A percentile compares a stretch with the other conserved stretches of the same genome.
phyloP scores from a whole-genome alignment of 768 basidiomycete genomes.

The Russula abietina region DNA sequence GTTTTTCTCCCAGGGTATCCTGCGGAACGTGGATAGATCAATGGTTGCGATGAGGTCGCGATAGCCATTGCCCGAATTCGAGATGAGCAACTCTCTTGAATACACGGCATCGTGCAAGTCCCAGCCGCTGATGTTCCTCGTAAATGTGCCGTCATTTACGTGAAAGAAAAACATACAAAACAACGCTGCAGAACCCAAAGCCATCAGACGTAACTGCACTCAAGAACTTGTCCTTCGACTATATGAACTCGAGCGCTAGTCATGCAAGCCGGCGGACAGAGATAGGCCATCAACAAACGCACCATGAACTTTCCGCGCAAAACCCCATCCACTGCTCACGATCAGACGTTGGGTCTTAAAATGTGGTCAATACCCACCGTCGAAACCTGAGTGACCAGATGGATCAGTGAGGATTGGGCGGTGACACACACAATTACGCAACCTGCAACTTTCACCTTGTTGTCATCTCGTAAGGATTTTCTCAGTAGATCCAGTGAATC shows the following conservation, averaged over 20 bases:
- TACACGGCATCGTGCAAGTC: constrained; percentile 89
- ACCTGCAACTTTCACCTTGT: constrained; percentile 94
- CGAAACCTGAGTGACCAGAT: constrained; percentile 46
- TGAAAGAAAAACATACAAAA: constrained; percentile 55
- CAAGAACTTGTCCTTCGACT: constrained; percentile 91
- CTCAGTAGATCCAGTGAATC: constrained; percentile 53
- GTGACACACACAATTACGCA: constrained; percentile 32
- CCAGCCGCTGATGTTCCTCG: constrained; percentile 57
- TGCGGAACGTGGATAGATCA: constrained; percentile 80
- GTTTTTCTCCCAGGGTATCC: constrained; percentile 87
- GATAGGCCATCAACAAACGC: constrained; percentile 17
- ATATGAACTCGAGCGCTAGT: constrained; percentile 19
- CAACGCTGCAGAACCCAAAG: constrained; percentile 90
- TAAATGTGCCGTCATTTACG: constrained; percentile 6
- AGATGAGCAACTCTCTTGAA: constrained; percentile 78
- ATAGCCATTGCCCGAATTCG: constrained; percentile 90
- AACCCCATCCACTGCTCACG: constrained; percentile 75
- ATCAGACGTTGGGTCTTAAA: constrained; percentile 2
- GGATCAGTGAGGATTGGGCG: constrained; percentile 1
- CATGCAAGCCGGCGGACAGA: constrained; percentile 8
- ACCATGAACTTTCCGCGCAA: constrained; percentile 94
- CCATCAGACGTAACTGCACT: constrained; percentile 72
- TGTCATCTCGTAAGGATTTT: constrained; percentile 50
- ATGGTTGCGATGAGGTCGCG: constrained; percentile 81
- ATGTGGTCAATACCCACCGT: constrained; percentile 45